Evolutionary conservation across 129 eudicot species (phyloP), one percentile per base, ranked within the genome.

Genomic region (Chrysanthemum lavandulifolium): DNA sequence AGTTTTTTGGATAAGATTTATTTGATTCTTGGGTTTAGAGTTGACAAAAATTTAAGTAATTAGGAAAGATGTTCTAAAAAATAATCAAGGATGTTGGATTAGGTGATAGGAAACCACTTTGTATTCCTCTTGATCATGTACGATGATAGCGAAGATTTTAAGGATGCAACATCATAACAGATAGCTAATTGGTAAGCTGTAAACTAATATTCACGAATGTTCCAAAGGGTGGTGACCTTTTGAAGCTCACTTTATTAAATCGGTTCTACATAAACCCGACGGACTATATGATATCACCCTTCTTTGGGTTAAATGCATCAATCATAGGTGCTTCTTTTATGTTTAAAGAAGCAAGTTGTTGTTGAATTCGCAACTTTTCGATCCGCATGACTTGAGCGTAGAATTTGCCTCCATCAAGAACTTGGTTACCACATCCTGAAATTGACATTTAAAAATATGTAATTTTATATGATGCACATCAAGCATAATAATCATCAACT

Each of bases 301-400:
- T 94, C 73, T 87, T 94, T 2, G 97, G 97, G 65, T 81, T 90
- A 60, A 90, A 94, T 65, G 96, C 80, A 59, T 97, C 98, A 71
- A 90, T 76, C 11, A 88, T 73, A 70, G 98, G 97, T 75, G 93
- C 92, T 70, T 94, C 97, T 68, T 81, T 82, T 68, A 94, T 87
- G 73, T 71, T 83, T 36, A 94, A 69, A 31, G 97, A 88, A 77
- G 97, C 91, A 70, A 95, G 96, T 74, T 95, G 96, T 68, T 86
- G 84, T 76, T 86, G 96, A 45, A 90, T 84, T 4, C 0, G 88
- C 84, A 72, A 88, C 88, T 77, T 86, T 88, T 77, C 81, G 80
- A 81, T 95, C 99, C 40, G 85, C 85, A 88, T 94, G 25, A 91
- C 74, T 76, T 90, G 99, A 36, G 88, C 88, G 76, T 95, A 95